These are phyloP conservation scores for Codiaeum variegatum DNA, from an alignment of 441 rosid species.

Conservation along the genomic window DNA sequence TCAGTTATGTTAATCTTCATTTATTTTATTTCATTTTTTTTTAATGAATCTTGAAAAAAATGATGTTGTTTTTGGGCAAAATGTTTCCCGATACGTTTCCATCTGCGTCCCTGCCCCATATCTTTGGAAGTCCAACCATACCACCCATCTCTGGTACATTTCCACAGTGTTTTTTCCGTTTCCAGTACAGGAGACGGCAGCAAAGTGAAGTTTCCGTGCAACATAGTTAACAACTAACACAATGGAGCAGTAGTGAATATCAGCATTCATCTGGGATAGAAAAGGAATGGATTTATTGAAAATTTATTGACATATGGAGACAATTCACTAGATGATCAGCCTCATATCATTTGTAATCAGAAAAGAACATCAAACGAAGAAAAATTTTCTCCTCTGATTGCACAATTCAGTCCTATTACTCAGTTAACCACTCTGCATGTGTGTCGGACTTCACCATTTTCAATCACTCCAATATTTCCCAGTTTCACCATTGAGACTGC, in stretches of 20 bases:
- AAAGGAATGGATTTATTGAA: neutral
- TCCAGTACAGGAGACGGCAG: no score
- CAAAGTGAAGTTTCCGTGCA: no score
- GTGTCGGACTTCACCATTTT: slow-evolving; percentile 61
- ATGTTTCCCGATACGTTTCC: no score
- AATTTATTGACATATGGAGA: slow-evolving; percentile 2
- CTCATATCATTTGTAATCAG: neutral
- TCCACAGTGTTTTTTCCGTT: no score
- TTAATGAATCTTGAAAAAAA: no score
- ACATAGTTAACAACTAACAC: no score
- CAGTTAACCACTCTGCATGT: slow-evolving; percentile 42
- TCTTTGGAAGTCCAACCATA: no score
- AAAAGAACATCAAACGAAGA: neutral
- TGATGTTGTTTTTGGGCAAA: no score
- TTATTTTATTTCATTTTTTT: no score
- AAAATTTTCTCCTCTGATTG: neutral
- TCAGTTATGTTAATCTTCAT: no score
- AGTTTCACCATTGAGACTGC: slow-evolving; percentile 63
- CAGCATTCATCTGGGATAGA: neutral
- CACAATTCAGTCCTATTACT: neutral
- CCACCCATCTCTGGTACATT: no score
- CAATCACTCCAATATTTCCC: slow-evolving; percentile 57
- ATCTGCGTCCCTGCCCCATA: no score
- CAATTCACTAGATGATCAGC: neutral
- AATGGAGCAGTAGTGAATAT: neutral